phyloP scores from a whole-genome alignment of 495 filamentous ascomycete species.

The Neurospora sp. region DNA sequence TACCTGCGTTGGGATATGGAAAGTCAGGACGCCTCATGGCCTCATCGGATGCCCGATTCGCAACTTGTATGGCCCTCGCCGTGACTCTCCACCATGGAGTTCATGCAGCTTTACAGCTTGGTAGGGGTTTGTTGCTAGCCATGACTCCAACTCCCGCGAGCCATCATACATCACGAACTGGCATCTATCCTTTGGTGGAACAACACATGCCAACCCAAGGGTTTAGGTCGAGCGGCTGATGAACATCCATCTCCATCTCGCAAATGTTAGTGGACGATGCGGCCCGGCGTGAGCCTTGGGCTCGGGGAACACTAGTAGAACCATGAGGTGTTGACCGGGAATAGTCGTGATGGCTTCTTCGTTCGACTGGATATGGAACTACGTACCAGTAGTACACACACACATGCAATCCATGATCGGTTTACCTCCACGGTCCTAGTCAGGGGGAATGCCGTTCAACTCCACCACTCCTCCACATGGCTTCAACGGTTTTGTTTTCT shows the following conservation, averaged over 20 bases:
- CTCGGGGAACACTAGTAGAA: neutral
- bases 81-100: neutral
- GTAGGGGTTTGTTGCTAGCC: constrained; percentile 1
- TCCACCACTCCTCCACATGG: neutral
- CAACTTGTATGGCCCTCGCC: neutral
- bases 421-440: neutral
- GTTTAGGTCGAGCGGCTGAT: neutral
- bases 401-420: neutral
- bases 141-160: neutral
- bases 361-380: neutral
- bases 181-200: neutral
- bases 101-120: constrained; percentile 2
- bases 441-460: neutral
- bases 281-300: neutral
- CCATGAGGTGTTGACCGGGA: neutral
- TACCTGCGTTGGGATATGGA: neutral
- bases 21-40: neutral
- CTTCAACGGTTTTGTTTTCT: constrained; percentile 8
- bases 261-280: neutral
- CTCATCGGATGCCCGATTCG: neutral
- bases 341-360: neutral
- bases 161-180: neutral
- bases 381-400: neutral
- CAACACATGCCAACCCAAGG: neutral
- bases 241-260: neutral